These are phyloP conservation scores for Sporothrix variecibatus DNA, from an alignment of 2,329 filamentous ascomycete species.

Conservation along the genomic window DNA sequence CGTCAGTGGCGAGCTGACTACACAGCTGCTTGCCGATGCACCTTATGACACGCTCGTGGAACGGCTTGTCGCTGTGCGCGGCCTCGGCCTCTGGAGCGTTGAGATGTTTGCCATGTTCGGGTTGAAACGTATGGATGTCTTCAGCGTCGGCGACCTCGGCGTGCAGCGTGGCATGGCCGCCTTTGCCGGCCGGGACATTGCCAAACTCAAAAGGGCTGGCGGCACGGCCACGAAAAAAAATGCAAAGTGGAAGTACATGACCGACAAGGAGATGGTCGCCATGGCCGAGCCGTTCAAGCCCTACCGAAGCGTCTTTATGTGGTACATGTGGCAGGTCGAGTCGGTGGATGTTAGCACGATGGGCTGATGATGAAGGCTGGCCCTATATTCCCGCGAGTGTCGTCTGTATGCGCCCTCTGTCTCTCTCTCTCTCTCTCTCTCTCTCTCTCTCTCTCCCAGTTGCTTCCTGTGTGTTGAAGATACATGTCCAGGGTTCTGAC, in stretches of 20 bases:
- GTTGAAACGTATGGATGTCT: conserved; percentile 93
- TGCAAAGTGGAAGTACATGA: conserved; percentile 98
- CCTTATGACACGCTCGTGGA: conserved; percentile 84
- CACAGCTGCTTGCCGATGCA: conserved; percentile 73
- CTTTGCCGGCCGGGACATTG: conserved; percentile 79
- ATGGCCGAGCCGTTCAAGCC: conserved; percentile 78
- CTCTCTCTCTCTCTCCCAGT: too few relatives aligned
- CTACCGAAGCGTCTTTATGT: conserved; percentile 93
- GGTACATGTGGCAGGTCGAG: conserved; percentile 94
- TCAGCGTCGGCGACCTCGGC: conserved; percentile 87
- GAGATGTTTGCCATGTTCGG: conserved; percentile 98
- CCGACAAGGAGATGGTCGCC: conserved; percentile 86
- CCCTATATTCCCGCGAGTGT: not conserved
- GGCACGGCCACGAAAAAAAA: conserved; percentile 64
- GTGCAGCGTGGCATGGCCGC: conserved; percentile 94
- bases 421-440: too few relatives aligned
- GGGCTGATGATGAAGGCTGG: conserved; percentile 40
- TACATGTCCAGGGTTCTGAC: too few relatives aligned
- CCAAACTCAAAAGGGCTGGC: conserved; percentile 70
- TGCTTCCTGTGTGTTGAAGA: too few relatives aligned
- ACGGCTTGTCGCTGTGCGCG: conserved; percentile 80
- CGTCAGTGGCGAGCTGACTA: conserved; percentile 69
- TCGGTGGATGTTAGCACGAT: conserved; percentile 71
- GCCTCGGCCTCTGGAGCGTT: conserved; percentile 85
- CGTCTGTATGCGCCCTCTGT: not conserved